A percentile compares a stretch with the other conserved stretches of the same genome.
phyloP scores from a whole-genome alignment of 352 stramenopile genomes.

The Thalassiosira delicatula region DNA sequence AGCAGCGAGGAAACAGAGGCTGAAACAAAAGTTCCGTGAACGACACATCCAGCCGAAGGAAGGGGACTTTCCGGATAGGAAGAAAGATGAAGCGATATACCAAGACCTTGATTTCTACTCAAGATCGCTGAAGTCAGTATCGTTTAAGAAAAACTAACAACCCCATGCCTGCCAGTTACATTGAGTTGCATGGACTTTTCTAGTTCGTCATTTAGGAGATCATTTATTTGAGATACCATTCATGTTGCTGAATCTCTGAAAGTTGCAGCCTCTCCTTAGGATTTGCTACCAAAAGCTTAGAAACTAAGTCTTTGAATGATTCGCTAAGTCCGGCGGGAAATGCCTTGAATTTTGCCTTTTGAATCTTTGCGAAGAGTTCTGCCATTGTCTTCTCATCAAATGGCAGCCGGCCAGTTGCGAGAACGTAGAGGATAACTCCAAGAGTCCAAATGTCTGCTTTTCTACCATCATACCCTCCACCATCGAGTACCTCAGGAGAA shows the following conservation, averaged over 20 bases:
- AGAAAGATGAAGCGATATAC: slow-evolving; percentile 75
- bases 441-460: slow-evolving; percentile 92
- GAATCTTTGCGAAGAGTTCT: slow-evolving; percentile 96
- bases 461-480: slow-evolving; percentile 89
- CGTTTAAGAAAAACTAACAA: slow-evolving; percentile 1
- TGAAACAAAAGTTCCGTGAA: slow-evolving; percentile 82
- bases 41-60: too few relatives aligned
- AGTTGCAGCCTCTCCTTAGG: slow-evolving; percentile 88
- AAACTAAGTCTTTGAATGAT: slow-evolving; percentile 53
- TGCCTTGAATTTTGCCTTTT: slow-evolving; percentile 91
- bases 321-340: slow-evolving; percentile 86
- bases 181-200: too few relatives aligned
- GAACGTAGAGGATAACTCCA: slow-evolving; percentile 95
- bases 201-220: too few relatives aligned
- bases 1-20: slow-evolving; percentile 39
- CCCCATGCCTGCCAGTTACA: too few relatives aligned
- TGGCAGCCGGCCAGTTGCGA: slow-evolving; percentile 75
- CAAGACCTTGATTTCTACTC: slow-evolving; percentile 78
- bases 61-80: too few relatives aligned
- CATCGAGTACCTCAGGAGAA: slow-evolving; percentile 78
- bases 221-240: too few relatives aligned
- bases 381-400: slow-evolving; percentile 87
- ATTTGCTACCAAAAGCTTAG: slow-evolving; percentile 91
- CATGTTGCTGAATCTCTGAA: too few relatives aligned
- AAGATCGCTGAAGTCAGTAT: slow-evolving; percentile 67